Evolutionary conservation across 2,329 filamentous ascomycete species (phyloP).

Genomic region (Epichloe festucae): DNA sequence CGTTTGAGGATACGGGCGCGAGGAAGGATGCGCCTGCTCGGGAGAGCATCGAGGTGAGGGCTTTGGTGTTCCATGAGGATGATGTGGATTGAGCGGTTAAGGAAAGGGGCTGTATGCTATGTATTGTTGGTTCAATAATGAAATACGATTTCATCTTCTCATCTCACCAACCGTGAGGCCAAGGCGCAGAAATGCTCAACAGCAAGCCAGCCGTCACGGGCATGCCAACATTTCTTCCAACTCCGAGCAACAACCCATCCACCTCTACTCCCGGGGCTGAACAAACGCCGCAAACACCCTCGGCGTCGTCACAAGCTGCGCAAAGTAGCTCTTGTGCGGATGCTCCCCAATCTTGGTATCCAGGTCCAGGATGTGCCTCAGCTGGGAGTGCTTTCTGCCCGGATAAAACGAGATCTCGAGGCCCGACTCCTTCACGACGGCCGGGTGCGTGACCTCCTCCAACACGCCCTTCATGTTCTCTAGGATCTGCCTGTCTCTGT

Average conservation of each 20-base stretch:
- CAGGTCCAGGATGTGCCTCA: constrained; percentile 4
- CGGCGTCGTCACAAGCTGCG: constrained; percentile 4
- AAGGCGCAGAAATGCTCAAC: no score
- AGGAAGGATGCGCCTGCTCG: constrained; percentile 31
- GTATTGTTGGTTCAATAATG: not conserved
- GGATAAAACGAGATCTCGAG: constrained; percentile 5
- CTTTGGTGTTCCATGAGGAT: constrained; percentile 31
- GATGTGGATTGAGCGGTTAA: not conserved
- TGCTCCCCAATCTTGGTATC: constrained; percentile 3
- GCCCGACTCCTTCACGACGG: not conserved
- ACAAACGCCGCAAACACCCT: constrained; percentile 8
- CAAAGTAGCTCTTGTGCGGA: constrained; percentile 1
- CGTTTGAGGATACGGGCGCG: constrained; percentile 34
- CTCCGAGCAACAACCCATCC: not conserved
- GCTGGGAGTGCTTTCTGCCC: not conserved
- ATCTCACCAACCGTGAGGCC: no score
- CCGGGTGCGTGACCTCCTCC: not conserved
- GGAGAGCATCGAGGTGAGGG: constrained; percentile 47
- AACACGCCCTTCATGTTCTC: constrained; percentile 1
- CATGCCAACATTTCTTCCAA: no score
- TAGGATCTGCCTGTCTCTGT: constrained; percentile 4
- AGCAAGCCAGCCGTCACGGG: no score
- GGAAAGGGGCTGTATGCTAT: not conserved
- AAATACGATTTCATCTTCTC: no score
- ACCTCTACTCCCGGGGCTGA: not conserved